Conservation (phyloP, 2,329 filamentous ascomycete species). For the Helotiales sp. region DNA sequence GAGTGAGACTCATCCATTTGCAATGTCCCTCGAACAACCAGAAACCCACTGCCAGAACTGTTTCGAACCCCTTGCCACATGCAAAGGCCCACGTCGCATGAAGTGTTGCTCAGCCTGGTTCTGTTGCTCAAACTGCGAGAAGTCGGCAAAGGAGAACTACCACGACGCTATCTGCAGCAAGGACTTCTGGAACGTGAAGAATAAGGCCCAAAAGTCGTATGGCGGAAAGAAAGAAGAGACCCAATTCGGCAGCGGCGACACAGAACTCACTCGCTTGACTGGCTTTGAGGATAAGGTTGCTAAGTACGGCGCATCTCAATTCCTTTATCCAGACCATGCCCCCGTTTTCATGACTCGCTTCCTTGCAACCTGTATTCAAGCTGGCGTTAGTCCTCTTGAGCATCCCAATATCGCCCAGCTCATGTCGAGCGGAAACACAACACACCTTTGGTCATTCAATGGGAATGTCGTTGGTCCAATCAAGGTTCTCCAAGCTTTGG, state of each 20-base stretch:
- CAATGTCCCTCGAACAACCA: slow-evolving; percentile 6
- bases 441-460: slow-evolving; percentile 2
- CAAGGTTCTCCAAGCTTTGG: slow-evolving; percentile 3
- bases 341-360: slow-evolving; percentile 4
- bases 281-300: not conserved
- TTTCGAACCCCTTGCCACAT: not conserved
- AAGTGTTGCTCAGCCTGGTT: slow-evolving; percentile 1
- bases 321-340: not conserved
- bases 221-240: slow-evolving; percentile 3
- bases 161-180: not conserved
- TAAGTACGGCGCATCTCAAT: not conserved
- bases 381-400: not conserved
- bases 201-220: slow-evolving; percentile 1
- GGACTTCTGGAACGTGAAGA: not conserved
- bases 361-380: slow-evolving; percentile 3
- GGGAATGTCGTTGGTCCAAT: slow-evolving; percentile 9
- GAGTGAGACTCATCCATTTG: slow-evolving; percentile 5
- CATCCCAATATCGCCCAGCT: slow-evolving; percentile 1
- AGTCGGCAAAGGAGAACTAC: not conserved
- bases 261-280: slow-evolving; percentile 1
- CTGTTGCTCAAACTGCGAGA: slow-evolving; percentile 1
- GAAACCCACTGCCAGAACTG: slow-evolving; percentile 5
- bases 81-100: not conserved
- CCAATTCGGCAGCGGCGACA: not conserved
- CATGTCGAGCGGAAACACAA: not conserved